Percentiles rank a stretch among this genome's conserved stretches.
phyloP scores from a whole-genome alignment of 495 filamentous ascomycete species.

The Saxophila tyrrhenica region DNA sequence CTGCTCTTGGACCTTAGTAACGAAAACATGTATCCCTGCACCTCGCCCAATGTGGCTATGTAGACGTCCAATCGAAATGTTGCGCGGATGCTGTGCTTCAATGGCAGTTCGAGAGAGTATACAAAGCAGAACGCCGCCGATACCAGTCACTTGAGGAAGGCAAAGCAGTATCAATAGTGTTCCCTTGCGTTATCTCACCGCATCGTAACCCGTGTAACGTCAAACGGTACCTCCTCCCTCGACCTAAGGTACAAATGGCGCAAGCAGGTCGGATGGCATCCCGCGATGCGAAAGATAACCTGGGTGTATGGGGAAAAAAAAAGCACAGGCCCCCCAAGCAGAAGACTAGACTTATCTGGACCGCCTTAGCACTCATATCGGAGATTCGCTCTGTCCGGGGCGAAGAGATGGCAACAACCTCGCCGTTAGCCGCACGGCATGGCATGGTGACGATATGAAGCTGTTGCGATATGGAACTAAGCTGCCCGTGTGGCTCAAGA shows the following conservation, averaged over 20 bases:
- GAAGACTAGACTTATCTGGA: too few species aligned
- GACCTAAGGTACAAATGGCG: neutral
- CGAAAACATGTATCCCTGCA: conserved; percentile 7
- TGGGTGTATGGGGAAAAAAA: too few species aligned
- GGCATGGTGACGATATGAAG: neutral
- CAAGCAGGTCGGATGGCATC: too few species aligned
- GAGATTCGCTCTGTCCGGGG: too few species aligned
- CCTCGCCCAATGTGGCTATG: neutral
- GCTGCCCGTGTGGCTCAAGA: neutral
- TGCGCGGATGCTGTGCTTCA: neutral
- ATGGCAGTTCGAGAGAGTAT: neutral
- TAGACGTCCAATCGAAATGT: neutral
- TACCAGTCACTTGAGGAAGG: neutral
- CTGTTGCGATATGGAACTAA: neutral
- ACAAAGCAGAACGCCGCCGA: neutral
- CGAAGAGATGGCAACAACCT: too few species aligned
- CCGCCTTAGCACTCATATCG: too few species aligned
- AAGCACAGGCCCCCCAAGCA: too few species aligned
- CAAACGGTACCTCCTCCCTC: neutral
- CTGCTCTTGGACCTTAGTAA: conserved; percentile 4
- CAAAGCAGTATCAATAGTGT: neutral
- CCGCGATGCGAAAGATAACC: too few species aligned
- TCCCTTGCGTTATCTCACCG: neutral
- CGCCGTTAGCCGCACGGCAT: neutral
- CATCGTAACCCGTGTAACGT: neutral